A percentile compares a stretch with the other conserved stretches of the same genome.
Conservation (phyloP, 257 asterid genomes). For the Craterostigma plantagineum region DNA sequence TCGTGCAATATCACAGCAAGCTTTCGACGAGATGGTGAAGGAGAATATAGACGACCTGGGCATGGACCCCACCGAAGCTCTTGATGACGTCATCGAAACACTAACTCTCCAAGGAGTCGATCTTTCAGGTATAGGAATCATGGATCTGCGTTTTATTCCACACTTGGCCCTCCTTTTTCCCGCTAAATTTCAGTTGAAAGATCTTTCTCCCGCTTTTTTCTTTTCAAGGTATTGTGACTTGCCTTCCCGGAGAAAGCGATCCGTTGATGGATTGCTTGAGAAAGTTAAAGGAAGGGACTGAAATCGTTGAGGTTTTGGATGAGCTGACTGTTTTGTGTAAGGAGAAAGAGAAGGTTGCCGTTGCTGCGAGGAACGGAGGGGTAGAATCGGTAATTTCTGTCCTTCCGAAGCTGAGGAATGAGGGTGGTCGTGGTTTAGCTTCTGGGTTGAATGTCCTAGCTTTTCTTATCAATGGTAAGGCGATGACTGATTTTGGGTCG, state of each 20-base stretch:
- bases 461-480: slow-evolving; percentile 57
- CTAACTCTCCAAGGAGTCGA: slow-evolving; percentile 86
- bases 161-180: background rate
- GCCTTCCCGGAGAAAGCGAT: slow-evolving; percentile 64
- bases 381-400: slow-evolving; percentile 34
- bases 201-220: background rate
- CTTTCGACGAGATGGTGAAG: slow-evolving; percentile 83
- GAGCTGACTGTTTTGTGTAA: slow-evolving; percentile 27
- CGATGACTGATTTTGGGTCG: background rate
- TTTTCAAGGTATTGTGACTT: slow-evolving; percentile 49
- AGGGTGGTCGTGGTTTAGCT: slow-evolving; percentile 25
- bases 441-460: slow-evolving; percentile 50
- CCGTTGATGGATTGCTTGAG: slow-evolving; percentile 60
- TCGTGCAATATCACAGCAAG: slow-evolving; percentile 69
- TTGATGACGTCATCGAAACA: slow-evolving; percentile 74
- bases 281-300: slow-evolving; percentile 30
- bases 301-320: slow-evolving; percentile 24
- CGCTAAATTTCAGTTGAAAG: background rate
- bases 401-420: slow-evolving; percentile 33
- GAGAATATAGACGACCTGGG: slow-evolving; percentile 84
- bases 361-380: slow-evolving; percentile 65
- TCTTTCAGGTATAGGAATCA: slow-evolving; percentile 42
- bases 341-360: slow-evolving; percentile 44
- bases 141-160: background rate
- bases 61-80: slow-evolving; percentile 85